A percentile compares a stretch with the other conserved stretches of the same genome.
These are phyloP conservation scores for Maudiozyma saulgeensis DNA, from an alignment of 805 yeast species.

Conservation along the genomic window DNA sequence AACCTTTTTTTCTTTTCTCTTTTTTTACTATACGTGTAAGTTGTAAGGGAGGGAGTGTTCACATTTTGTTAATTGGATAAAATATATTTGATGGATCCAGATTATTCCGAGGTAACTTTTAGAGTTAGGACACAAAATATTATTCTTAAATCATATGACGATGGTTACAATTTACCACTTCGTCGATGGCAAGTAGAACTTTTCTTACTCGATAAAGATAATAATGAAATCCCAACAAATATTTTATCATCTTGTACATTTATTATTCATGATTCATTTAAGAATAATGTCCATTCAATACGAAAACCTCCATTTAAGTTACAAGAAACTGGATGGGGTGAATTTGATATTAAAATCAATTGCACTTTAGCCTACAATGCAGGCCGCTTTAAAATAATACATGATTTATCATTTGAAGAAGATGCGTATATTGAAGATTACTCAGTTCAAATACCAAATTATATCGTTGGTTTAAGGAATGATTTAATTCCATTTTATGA, in stretches of 20 bases:
- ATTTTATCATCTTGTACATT: conserved; percentile 82
- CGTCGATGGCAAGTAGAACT: conserved; percentile 82
- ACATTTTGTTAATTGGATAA: too few species aligned
- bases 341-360: conserved; percentile 74
- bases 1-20: too few species aligned
- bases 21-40: too few species aligned
- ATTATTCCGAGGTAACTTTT: background rate
- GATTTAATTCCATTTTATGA: conserved; percentile 65
- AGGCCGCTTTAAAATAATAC: conserved; percentile 72
- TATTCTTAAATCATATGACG: conserved; percentile 22
- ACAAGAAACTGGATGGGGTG: conserved; percentile 96
- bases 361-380: conserved; percentile 65
- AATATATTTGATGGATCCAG: background rate
- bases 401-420: conserved; percentile 74
- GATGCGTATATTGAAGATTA: conserved; percentile 71
- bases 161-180: conserved; percentile 74
- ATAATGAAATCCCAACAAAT: conserved; percentile 71
- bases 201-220: conserved; percentile 59
- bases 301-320: conserved; percentile 73
- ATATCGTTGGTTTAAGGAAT: conserved; percentile 55
- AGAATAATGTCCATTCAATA: conserved; percentile 65
- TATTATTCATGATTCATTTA: conserved; percentile 85
- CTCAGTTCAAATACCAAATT: conserved; percentile 59
- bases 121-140: conserved; percentile 80
- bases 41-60: too few species aligned